Evolutionary conservation across 768 basidiomycete genomes (phyloP).

Genomic region (Tulasnella sp.): DNA sequence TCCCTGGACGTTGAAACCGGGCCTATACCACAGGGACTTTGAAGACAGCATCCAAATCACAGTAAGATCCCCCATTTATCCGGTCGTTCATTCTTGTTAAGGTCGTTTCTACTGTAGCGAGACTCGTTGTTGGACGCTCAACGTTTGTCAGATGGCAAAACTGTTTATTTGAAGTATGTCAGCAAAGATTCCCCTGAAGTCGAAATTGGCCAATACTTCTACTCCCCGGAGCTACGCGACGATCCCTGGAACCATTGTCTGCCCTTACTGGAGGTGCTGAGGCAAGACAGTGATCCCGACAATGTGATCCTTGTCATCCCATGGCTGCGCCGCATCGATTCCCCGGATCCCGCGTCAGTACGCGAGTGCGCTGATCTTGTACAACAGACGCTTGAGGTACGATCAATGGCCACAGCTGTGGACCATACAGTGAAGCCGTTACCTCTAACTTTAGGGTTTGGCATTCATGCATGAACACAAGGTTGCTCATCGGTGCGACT

Average conservation of each 20-base stretch:
- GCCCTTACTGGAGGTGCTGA: constrained; percentile 21
- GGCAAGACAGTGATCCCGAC: too few relatives aligned
- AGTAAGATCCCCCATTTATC: not conserved
- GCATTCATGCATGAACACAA: constrained; percentile 22
- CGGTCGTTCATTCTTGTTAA: too few relatives aligned
- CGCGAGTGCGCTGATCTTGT: constrained; percentile 14
- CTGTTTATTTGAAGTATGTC: constrained; percentile 3
- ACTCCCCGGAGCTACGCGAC: not conserved
- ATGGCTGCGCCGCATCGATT: too few relatives aligned
- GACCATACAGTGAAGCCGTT: not conserved
- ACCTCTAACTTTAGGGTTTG: constrained; percentile 16
- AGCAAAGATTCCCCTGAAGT: constrained; percentile 8
- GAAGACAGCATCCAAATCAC: not conserved
- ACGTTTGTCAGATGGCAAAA: constrained; percentile 12
- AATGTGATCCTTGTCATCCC: too few relatives aligned
- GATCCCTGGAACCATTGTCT: constrained; percentile 22
- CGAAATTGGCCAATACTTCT: constrained; percentile 15
- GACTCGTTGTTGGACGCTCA: constrained; percentile 1
- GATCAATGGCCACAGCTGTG: not conserved
- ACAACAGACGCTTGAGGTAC: constrained; percentile 24
- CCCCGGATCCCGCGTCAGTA: not conserved
- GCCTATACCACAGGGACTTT: not conserved
- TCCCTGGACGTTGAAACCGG: constrained; percentile 16
- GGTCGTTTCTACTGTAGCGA: not conserved
- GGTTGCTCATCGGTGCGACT: constrained; percentile 11